A percentile compares a stretch with the other conserved stretches of the same genome.
Conservation (phyloP, 306 rosid genomes). For the Cicer yamashitae region DNA sequence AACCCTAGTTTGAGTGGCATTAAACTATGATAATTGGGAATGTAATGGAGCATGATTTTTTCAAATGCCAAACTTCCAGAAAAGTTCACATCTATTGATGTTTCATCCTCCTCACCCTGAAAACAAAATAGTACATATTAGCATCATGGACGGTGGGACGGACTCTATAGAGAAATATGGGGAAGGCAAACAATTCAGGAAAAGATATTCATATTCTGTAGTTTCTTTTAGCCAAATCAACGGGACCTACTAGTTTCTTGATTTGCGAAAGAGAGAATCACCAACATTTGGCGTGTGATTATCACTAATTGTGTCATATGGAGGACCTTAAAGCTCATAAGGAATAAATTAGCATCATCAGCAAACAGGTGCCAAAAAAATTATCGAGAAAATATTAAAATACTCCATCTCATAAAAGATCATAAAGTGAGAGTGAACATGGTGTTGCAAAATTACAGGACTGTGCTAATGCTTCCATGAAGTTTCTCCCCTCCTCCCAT, state of each 20-base stretch:
- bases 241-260: conserved; percentile 16
- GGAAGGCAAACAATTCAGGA: conserved; percentile 5
- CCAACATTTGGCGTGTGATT: conserved; percentile 1
- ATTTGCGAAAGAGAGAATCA: conserved; percentile 8
- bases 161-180: not conserved
- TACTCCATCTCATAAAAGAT: not conserved
- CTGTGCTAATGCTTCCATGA: conserved; percentile 36
- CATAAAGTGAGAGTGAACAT: conserved; percentile 12
- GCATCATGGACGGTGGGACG: conserved; percentile 18
- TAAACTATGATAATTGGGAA: conserved; percentile 66
- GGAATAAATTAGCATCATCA: conserved; percentile 11
- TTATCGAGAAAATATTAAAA: conserved; percentile 13
- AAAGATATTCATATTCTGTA: conserved; percentile 33
- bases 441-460: not conserved
- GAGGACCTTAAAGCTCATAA: conserved; percentile 16
- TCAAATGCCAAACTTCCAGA: conserved; percentile 86
- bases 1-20: conserved; percentile 77
- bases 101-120: conserved; percentile 90
- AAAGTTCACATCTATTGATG: conserved; percentile 83
- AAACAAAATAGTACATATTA: conserved; percentile 40
- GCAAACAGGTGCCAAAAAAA: conserved; percentile 21
- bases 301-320: conserved; percentile 17
- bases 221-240: conserved; percentile 32
- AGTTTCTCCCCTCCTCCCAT: not conserved
- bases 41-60: conserved; percentile 72